Percentiles rank a stretch among this genome's conserved stretches.
Conservation (phyloP, 2,329 filamentous ascomycete species). For the Huntiella omanensis region DNA sequence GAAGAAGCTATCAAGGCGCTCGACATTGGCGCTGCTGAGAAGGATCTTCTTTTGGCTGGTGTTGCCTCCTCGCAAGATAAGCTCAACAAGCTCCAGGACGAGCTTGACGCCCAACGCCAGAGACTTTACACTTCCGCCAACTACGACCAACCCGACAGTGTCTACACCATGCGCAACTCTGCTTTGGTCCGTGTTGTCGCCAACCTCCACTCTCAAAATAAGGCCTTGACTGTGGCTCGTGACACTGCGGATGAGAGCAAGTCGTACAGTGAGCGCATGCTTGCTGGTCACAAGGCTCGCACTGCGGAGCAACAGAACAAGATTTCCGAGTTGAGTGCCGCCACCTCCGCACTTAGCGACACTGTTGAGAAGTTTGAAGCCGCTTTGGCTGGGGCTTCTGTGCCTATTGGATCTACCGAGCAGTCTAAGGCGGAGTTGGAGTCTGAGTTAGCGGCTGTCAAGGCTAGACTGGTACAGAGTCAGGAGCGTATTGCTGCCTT, state of each 20-base stretch:
- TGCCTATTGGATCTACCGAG: neutral
- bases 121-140: slow-evolving; percentile 24
- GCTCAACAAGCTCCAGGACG: slow-evolving; percentile 4
- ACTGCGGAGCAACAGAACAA: slow-evolving; percentile 3
- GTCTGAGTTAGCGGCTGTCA: slow-evolving; percentile 1
- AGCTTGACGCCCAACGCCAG: slow-evolving; percentile 39
- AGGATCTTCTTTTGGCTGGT: slow-evolving; percentile 6
- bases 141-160: slow-evolving; percentile 4
- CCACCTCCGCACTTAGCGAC: slow-evolving; percentile 1
- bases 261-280: neutral
- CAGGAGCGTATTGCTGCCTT: slow-evolving; percentile 3
- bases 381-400: neutral
- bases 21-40: slow-evolving; percentile 6
- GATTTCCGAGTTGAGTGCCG: slow-evolving; percentile 6
- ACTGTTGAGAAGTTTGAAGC: slow-evolving; percentile 1
- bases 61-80: slow-evolving; percentile 3
- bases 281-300: slow-evolving; percentile 2
- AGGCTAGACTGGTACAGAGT: neutral
- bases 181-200: slow-evolving; percentile 7
- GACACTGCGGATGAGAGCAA: slow-evolving; percentile 2
- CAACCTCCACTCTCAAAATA: slow-evolving; percentile 7
- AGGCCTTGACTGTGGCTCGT: slow-evolving; percentile 1
- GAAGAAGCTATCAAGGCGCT: slow-evolving; percentile 35
- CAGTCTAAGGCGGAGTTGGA: slow-evolving; percentile 1
- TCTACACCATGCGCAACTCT: slow-evolving; percentile 6